Evolutionary conservation across 2,329 filamentous ascomycete species (phyloP), one percentile per base, ranked within the genome.

Genomic region (Trichoderma endophyticum): DNA sequence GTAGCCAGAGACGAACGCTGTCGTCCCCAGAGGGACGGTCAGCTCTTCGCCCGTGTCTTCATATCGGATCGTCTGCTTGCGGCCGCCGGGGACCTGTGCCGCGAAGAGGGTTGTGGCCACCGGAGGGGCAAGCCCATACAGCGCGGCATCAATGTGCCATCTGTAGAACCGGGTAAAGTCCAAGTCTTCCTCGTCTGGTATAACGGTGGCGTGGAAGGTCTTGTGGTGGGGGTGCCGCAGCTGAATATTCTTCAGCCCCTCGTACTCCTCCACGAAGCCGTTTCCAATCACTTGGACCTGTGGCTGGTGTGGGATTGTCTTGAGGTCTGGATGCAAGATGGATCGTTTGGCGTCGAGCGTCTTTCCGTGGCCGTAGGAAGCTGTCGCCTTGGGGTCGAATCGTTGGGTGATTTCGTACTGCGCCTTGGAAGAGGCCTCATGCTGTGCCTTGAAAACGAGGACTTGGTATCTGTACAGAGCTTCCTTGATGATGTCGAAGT

Each of bases 121-220:
- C 2, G 92, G 92, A 3, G 92, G 92, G n/a, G 92, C 88, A 7
- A 94, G 86, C 21, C 88, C 91, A 78, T 94, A 94, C 6, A 94
- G 83, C 1, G 92, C 92, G 4, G 92, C 92, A 77, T 94, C 92
- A 69, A 94, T 94, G 79, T 94, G 92, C 92, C 92, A 94, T 72
- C 92, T 85, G 81, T 93, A 94, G 82, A 93, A 90, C 82, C 82
- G 83, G 4, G 86, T 88, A 72, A 78, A 85, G 75, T 82, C 82
- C 24, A 85, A 79, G 73, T 87, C 86, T n/a, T 86, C 84, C 8
- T 81, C 80, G 15, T 81, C 81, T 0, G 91, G 86, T 74, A 95
- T 88, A 24, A 83, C 78, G 6, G 88, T 88, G 67, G 88, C 87
- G 80, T 95, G 92, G 81, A 95, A 95, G 1, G 90, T 93, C 72